A percentile compares a stretch with the other conserved stretches of the same genome.
Conservation (phyloP, 306 rosid genomes). For the Cicer yamashitae region DNA sequence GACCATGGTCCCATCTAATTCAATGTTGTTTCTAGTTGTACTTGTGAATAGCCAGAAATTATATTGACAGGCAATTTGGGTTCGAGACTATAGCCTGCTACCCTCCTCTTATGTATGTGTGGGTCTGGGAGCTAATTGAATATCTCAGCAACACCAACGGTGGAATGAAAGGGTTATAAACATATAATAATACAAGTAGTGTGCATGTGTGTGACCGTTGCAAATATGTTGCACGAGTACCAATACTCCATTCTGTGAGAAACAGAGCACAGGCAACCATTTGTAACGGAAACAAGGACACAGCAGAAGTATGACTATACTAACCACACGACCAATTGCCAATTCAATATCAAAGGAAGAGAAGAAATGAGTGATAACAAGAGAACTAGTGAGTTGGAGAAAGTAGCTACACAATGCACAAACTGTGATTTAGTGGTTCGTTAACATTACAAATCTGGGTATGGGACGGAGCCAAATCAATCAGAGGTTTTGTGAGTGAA, state of each 20-base stretch:
- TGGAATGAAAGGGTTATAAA: background rate
- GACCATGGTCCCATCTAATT: constrained; percentile 44
- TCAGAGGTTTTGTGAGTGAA: background rate
- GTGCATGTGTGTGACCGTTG: background rate
- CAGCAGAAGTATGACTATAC: background rate
- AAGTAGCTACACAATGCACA: constrained; percentile 35
- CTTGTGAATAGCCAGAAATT: constrained; percentile 25
- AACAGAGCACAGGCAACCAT: background rate
- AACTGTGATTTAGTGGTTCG: constrained; percentile 23
- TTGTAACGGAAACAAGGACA: background rate
- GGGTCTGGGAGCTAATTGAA: background rate
- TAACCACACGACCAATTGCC: constrained; percentile 3
- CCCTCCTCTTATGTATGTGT: background rate
- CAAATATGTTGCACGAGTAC: background rate
- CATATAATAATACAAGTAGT: background rate
- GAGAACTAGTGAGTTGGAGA: constrained; percentile 7
- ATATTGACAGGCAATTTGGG: constrained; percentile 22
- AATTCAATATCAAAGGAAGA: background rate
- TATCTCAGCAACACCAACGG: constrained; percentile 31
- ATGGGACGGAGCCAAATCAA: background rate
- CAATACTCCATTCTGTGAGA: background rate
- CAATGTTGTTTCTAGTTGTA: constrained; percentile 32
- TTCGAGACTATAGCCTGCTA: background rate
- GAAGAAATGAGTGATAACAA: background rate
- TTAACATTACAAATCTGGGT: background rate